These are phyloP conservation scores for Barnettozyma salicaria DNA, from an alignment of 805 yeast species.

Conservation along the genomic window DNA sequence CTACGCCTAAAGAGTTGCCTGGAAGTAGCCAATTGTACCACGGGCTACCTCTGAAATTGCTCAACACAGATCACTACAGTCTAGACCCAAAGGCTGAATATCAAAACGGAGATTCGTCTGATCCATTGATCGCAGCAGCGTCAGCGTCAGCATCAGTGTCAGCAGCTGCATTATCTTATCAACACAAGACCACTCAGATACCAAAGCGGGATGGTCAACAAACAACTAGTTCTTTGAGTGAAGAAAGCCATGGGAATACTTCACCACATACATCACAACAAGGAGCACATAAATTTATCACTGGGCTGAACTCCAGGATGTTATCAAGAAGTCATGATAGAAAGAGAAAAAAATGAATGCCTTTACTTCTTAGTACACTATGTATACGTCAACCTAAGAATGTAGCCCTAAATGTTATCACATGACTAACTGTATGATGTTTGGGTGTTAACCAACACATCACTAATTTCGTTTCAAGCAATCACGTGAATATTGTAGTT, in stretches of 20 bases:
- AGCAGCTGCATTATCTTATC: too few species aligned
- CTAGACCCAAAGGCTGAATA: not conserved
- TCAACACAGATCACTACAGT: not conserved
- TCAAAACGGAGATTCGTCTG: constrained; percentile 1
- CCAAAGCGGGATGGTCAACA: constrained; percentile 1
- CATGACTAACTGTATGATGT: constrained; percentile 8
- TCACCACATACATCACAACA: constrained; percentile 1
- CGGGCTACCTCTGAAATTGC: constrained; percentile 27
- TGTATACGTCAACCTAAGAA: not conserved
- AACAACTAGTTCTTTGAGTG: constrained; percentile 10
- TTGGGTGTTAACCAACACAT: constrained; percentile 10
- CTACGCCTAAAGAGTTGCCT: constrained; percentile 24
- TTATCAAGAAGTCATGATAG: constrained; percentile 50
- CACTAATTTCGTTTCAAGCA: too few species aligned
- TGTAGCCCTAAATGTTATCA: constrained; percentile 5
- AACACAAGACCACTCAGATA: constrained; percentile 4
- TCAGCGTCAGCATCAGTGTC: constrained; percentile 22
- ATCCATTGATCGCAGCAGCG: constrained; percentile 23
- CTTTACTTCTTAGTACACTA: not conserved
- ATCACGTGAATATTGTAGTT: too few species aligned
- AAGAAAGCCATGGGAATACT: constrained; percentile 4
- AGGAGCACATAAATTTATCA: constrained; percentile 30
- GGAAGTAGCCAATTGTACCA: constrained; percentile 27
- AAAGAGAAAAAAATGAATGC: constrained; percentile 23
- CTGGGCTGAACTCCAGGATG: constrained; percentile 55